Evolutionary conservation across 106 monocot genomes (phyloP), one percentile per base, ranked within the genome.

Genomic region (Gastrodia elata): DNA sequence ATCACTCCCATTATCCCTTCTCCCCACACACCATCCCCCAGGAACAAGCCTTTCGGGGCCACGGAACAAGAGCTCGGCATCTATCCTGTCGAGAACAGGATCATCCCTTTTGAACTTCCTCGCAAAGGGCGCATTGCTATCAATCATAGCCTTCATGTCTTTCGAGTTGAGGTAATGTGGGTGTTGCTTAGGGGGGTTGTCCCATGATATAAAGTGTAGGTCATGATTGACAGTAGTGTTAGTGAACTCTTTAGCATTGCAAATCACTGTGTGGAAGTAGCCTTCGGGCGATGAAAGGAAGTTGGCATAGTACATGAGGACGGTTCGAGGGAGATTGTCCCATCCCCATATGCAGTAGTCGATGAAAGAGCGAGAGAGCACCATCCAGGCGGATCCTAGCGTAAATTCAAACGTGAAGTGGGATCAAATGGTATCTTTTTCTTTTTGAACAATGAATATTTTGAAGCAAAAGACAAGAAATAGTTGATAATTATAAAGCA

Each of bases 331-430:
- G 14, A 94, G 87, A 67, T 91, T 94, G 70, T 94, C 94, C 91
- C 91, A 94, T 1, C 94, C 94, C 94, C 94, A 94, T 38, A 94
- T 87, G 76, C 81, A 87, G 78, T 94, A 94, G 46, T 94, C 94
- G 2, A 94, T 68, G 72, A 94, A 94, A 0, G 86, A 71, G 16
- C 80, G 81, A 13, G 94, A 87, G 22, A 94, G 83, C 10, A 65
- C 88, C 94, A 94, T 88, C 94, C 94, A 94, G 36, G 94, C 94
- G 34, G 94, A 94, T 18, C 94, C 94, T 94, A 82, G n/a, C 25
- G 64, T 40, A 55, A 40, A 39, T 69, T 39, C 1, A 10, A 13
- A 69, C 7, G 9, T 8, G 39, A 10, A 69, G 6, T 24, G 13
- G 13, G 6, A 13, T 43, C 43, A n/a, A n/a, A n/a, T n/a, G n/a